Percentiles rank a stretch among this genome's conserved stretches.
These are phyloP conservation scores for Fusarium protoensiforme DNA, from an alignment of 2,329 filamentous ascomycete species.

Conservation along the genomic window DNA sequence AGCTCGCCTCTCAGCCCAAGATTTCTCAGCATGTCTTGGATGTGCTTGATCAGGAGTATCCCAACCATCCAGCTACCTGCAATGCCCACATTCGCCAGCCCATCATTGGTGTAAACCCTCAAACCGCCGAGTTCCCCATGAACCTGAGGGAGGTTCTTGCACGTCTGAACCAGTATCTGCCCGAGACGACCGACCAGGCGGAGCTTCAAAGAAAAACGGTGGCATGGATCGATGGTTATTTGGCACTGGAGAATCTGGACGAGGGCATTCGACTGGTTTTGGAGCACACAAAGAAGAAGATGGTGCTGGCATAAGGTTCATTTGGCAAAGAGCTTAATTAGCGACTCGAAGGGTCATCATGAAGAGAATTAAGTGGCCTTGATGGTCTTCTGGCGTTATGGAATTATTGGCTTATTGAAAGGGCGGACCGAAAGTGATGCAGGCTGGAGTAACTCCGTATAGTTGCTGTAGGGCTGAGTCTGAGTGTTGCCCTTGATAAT, in stretches of 20 bases:
- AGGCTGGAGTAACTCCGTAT: neutral
- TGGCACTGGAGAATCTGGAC: slow-evolving; percentile 63
- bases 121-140: slow-evolving; percentile 77
- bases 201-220: slow-evolving; percentile 60
- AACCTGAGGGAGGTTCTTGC: slow-evolving; percentile 75
- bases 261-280: slow-evolving; percentile 66
- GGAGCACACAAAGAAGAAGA: slow-evolving; percentile 59
- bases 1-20: slow-evolving; percentile 71
- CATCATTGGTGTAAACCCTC: slow-evolving; percentile 71
- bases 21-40: slow-evolving; percentile 81
- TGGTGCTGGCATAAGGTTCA: slow-evolving; percentile 23
- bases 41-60: slow-evolving; percentile 68
- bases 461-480: neutral
- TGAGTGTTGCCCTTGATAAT: neutral
- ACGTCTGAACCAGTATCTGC: slow-evolving; percentile 65
- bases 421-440: neutral
- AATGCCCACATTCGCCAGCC: slow-evolving; percentile 79
- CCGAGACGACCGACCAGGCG: slow-evolving; percentile 57
- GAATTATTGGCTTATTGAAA: neutral
- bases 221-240: slow-evolving; percentile 65
- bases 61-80: slow-evolving; percentile 71
- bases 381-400: neutral
- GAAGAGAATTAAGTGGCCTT: neutral
- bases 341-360: neutral
- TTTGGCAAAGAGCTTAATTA: slow-evolving; percentile 6